Conservation (phyloP, 257 asterid genomes). For the Ilex asprella region DNA sequence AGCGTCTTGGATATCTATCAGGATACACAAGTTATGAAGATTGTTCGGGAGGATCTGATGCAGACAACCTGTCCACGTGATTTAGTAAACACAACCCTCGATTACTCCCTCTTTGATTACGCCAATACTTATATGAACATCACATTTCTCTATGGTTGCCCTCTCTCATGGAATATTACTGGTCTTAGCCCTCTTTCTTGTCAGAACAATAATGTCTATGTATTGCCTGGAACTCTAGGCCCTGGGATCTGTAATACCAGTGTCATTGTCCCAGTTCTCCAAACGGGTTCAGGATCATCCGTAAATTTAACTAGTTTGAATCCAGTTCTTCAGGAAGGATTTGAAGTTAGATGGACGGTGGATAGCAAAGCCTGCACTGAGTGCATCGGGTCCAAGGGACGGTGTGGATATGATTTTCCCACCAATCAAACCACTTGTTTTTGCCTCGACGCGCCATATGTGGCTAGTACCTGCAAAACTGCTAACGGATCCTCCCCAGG, state of each 20-base stretch:
- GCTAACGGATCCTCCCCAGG: conserved; percentile 17
- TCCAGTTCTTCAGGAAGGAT: conserved; percentile 37
- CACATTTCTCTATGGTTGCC: conserved; percentile 57
- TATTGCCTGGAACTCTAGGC: conserved; percentile 33
- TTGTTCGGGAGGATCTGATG: conserved; percentile 53
- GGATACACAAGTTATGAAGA: conserved; percentile 30
- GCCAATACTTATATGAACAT: conserved; percentile 30
- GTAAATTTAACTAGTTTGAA: conserved; percentile 20
- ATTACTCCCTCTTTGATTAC: conserved; percentile 37
- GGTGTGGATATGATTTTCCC: conserved; percentile 39
- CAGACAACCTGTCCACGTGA: conserved; percentile 39
- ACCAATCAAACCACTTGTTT: conserved; percentile 36
- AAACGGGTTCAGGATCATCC: conserved; percentile 13
- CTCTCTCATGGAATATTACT: conserved; percentile 1
- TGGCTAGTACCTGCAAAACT: conserved; percentile 26
- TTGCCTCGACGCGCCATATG: conserved; percentile 43
- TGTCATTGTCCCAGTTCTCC: conserved; percentile 40
- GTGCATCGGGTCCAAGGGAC: conserved; percentile 42
- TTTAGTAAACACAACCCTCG: conserved; percentile 51
- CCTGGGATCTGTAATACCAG: conserved; percentile 41
- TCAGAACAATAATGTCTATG: conserved; percentile 18
- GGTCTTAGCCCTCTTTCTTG: conserved; percentile 25
- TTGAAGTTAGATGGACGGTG: conserved; percentile 48
- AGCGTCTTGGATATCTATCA: conserved; percentile 33
- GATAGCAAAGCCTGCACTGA: conserved; percentile 33